phyloP scores from a whole-genome alignment of 73 alveolate species.

The Loxodes magnus region DNA sequence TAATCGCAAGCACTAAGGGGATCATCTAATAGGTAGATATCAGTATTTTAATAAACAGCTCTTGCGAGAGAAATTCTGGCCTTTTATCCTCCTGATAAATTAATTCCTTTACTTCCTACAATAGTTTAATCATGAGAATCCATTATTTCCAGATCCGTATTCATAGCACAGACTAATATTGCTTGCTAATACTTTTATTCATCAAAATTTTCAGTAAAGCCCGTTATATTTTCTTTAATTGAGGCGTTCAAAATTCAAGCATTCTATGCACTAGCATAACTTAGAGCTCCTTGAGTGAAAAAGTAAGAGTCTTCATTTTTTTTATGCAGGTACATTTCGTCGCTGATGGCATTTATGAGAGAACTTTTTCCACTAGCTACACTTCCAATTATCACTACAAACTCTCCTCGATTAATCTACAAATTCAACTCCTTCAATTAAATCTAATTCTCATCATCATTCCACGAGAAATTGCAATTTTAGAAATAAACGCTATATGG shows the following conservation, averaged over 20 bases:
- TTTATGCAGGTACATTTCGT: neutral
- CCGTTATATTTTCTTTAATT: neutral
- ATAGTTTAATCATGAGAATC: constrained; percentile 52
- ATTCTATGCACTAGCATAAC: neutral
- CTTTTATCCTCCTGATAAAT: constrained; percentile 77
- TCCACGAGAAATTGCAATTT: too few species aligned
- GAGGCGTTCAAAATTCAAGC: neutral
- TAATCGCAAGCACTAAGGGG: constrained; percentile 56
- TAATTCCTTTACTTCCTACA: constrained; percentile 38
- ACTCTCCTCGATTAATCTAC: constrained; percentile 4
- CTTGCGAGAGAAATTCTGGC: constrained; percentile 78
- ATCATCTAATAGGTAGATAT: constrained; percentile 51
- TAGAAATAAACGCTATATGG: too few species aligned
- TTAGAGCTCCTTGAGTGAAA: neutral
- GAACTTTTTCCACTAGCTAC: neutral
- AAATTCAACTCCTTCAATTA: constrained; percentile 29
- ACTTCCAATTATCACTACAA: neutral
- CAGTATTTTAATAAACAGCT: constrained; percentile 65
- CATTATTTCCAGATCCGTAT: constrained; percentile 37
- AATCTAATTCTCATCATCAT: too few species aligned
- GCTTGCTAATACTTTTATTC: constrained; percentile 44
- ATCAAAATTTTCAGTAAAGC: constrained; percentile 42
- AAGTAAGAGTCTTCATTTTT: neutral
- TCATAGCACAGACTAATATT: constrained; percentile 41
- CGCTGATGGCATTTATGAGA: neutral